These are phyloP conservation scores for Claviceps spartinae DNA, from an alignment of 2,329 filamentous ascomycete species.

Conservation along the genomic window DNA sequence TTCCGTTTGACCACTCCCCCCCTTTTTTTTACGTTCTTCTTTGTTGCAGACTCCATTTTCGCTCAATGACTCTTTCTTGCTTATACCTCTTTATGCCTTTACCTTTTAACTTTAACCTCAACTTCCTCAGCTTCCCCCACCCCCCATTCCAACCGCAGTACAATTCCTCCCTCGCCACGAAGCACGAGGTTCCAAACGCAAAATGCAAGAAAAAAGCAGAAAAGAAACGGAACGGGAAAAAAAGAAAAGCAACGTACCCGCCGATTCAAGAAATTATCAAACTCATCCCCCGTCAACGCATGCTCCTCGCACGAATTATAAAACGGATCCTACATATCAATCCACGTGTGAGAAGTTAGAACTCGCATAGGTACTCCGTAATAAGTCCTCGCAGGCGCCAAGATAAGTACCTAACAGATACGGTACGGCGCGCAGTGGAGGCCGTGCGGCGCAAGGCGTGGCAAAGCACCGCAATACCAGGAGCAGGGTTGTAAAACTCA, in stretches of 20 bases:
- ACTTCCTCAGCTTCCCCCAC: too few relatives aligned
- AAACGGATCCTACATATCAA: conserved; percentile 28
- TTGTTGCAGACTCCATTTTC: not conserved
- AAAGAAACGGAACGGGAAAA: not conserved
- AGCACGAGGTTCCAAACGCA: not conserved
- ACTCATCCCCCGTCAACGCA: conserved; percentile 37
- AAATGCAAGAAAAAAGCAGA: not conserved
- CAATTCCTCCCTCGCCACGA: too few relatives aligned
- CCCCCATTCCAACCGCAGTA: too few relatives aligned
- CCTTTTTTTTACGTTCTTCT: not conserved
- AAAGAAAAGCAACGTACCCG: conserved; percentile 24
- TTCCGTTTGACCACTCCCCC: not conserved
- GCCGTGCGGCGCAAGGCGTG: too few relatives aligned
- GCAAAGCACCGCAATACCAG: not conserved
- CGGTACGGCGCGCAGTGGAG: too few relatives aligned
- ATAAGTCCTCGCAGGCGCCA: too few relatives aligned
- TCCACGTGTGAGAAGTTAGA: too few relatives aligned
- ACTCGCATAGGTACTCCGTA: too few relatives aligned
- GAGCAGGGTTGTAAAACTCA: not conserved
- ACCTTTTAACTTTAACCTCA: too few relatives aligned
- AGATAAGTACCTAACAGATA: too few relatives aligned
- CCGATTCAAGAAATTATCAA: conserved; percentile 41
- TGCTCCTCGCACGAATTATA: conserved; percentile 39
- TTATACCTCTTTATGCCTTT: too few relatives aligned
- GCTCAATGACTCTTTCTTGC: too few relatives aligned